Percentiles rank a stretch among this genome's conserved stretches.
Conservation (phyloP, 805 yeast species). For the Cyberlindnera maclurae region DNA sequence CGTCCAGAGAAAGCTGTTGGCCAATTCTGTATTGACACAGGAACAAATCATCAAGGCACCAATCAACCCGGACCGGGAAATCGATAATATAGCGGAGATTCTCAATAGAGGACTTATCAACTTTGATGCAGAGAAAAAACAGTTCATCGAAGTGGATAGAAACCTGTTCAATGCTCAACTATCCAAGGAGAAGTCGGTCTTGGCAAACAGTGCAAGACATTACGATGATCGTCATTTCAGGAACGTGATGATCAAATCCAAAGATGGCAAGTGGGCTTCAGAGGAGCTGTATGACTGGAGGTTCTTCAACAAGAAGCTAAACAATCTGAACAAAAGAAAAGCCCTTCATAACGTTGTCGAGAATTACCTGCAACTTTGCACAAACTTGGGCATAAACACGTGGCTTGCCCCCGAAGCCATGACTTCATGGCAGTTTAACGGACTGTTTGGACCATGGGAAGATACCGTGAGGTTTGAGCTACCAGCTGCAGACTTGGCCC, state of each 20-base stretch:
- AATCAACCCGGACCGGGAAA: slow-evolving; percentile 21
- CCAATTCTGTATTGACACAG: slow-evolving; percentile 15
- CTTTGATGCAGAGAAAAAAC: slow-evolving; percentile 16
- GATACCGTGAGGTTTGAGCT: slow-evolving; percentile 42
- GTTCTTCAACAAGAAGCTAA: slow-evolving; percentile 43
- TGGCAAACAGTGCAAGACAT: slow-evolving; percentile 27
- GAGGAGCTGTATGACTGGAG: slow-evolving; percentile 57
- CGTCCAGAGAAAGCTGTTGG: slow-evolving; percentile 25
- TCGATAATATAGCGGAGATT: slow-evolving; percentile 22
- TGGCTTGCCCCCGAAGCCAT: slow-evolving; percentile 46
- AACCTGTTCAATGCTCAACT: slow-evolving; percentile 23
- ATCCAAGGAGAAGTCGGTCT: slow-evolving; percentile 23
- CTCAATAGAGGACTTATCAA: slow-evolving; percentile 27
- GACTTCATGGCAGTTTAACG: slow-evolving; percentile 45
- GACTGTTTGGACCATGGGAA: slow-evolving; percentile 48
- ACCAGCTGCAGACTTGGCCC: slow-evolving; percentile 39
- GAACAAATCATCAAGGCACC: slow-evolving; percentile 27
- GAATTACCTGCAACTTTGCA: slow-evolving; percentile 39
- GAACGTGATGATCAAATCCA: slow-evolving; percentile 26
- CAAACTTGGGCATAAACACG: slow-evolving; percentile 34
- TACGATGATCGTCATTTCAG: slow-evolving; percentile 27
- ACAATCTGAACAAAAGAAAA: slow-evolving; percentile 31
- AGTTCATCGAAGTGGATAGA: slow-evolving; percentile 14
- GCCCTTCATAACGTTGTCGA: slow-evolving; percentile 40
- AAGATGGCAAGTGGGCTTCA: slow-evolving; percentile 27